Evolutionary conservation across 116 monocot genomes (phyloP).

Genomic region (Posidonia oceanica): DNA sequence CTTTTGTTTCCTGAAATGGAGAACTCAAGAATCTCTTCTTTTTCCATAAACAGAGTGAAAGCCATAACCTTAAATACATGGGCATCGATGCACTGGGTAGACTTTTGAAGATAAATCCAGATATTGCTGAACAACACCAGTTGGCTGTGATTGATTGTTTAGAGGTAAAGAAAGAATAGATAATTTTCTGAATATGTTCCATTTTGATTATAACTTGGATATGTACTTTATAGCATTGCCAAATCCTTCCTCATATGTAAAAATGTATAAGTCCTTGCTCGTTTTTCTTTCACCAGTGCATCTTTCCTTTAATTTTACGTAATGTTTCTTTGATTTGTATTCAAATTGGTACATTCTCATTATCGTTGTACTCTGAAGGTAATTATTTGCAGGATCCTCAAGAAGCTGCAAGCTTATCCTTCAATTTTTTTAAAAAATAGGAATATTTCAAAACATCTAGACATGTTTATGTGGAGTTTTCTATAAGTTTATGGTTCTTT

Average conservation of each 20-base stretch:
- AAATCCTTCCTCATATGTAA: not conserved
- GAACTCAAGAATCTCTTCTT: not conserved
- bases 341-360: too few species aligned
- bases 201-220: not conserved
- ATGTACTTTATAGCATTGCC: not conserved
- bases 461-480: too few species aligned
- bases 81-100: slow-evolving; percentile 97
- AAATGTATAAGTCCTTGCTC: not conserved
- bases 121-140: slow-evolving; percentile 96
- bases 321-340: too few species aligned
- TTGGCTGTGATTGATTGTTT: slow-evolving; percentile 98
- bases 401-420: too few species aligned
- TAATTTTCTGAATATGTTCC: not conserved
- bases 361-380: too few species aligned
- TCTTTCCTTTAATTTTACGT: not conserved
- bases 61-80: slow-evolving; percentile 96
- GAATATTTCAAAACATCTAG: too few species aligned
- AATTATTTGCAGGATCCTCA: too few species aligned
- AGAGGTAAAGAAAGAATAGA: slow-evolving; percentile 44
- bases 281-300: not conserved
- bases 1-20: not conserved
- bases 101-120: slow-evolving; percentile 88
- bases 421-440: too few species aligned
- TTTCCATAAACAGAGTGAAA: slow-evolving; percentile 61
- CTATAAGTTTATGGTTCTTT: too few species aligned